Conservation (phyloP, 1,139 yeast species). For the Torulaspora globosa region DNA sequence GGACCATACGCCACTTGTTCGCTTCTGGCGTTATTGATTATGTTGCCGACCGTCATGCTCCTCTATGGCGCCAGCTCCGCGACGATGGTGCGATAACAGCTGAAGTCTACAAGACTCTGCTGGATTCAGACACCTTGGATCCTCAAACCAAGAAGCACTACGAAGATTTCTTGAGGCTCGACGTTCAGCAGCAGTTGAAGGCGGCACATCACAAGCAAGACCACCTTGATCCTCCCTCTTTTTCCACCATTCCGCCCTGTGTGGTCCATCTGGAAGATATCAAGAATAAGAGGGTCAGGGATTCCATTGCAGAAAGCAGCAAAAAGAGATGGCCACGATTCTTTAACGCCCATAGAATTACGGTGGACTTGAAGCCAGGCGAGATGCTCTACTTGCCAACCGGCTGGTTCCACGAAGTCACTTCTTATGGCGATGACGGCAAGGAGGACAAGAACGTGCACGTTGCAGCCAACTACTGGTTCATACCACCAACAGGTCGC, state of each 20-base stretch:
- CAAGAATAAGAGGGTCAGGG: conserved; percentile 29
- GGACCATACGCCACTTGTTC: conserved; percentile 48
- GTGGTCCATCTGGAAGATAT: conserved; percentile 57
- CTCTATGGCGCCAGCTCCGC: conserved; percentile 54
- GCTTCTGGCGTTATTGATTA: conserved; percentile 67
- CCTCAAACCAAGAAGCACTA: conserved; percentile 23
- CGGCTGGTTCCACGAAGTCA: conserved; percentile 81
- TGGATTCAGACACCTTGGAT: conserved; percentile 20
- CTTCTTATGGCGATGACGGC: conserved; percentile 49
- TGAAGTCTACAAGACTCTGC: conserved; percentile 40
- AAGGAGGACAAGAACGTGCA: conserved; percentile 41
- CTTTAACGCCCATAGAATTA: conserved; percentile 40
- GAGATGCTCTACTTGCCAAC: conserved; percentile 68
- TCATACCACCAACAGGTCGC: conserved; percentile 53
- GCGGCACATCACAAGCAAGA: conserved; percentile 14
- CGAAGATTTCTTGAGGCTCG: conserved; percentile 19
- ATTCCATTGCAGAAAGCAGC: conserved; percentile 38
- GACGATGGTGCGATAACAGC: conserved; percentile 59
- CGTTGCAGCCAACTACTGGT: conserved; percentile 70
- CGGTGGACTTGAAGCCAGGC: conserved; percentile 54
- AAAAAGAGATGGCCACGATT: conserved; percentile 46
- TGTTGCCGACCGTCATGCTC: conserved; percentile 48
- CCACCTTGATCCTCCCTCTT: conserved; percentile 61
- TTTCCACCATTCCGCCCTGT: conserved; percentile 58
- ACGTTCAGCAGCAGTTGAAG: conserved; percentile 21